Base-by-base conservation (phyloP, 768 basidiomycete species). In the Naganishia vaughanmartiniae region DNA sequence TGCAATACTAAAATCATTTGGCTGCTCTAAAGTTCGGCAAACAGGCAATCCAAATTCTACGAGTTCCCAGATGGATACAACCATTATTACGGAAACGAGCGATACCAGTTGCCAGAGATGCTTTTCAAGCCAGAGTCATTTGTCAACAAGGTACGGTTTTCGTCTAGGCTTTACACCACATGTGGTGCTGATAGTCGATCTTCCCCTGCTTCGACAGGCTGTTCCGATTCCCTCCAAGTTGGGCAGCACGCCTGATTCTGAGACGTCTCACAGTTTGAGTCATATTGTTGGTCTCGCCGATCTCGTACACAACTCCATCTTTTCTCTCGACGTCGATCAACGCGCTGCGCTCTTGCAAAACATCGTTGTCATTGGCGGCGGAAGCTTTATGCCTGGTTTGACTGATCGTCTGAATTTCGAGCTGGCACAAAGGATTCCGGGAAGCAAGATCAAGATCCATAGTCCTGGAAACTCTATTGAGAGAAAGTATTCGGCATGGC, bases 31-130 rank as follows among this genome's bases (percentile, higher is more conserved):
- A 58, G 51, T 34, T 31, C 28, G 54, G 39, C 56, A 31, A 56
- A 57, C 34, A 48, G 57, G n/a, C 66, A 89, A 87, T 73, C 73
- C 3, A 67, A 78, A 36, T 73, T 79, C 26, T 98, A 95, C 83
- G 96, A 99, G 83, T 97, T 99, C 83, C 92, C 96, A 0, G 92
- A 91, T 39, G 96, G 96, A 0, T 97, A 88, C 83, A 92, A 89
- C 77, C 84, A 87, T 12, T 88, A 87, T 76, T 96, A 93, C 81
- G 90, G 89, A 0, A 76, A 85, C 11, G 91, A 97, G 77, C 87
- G 95, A 39, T 91, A 88, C 80, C 83, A 85, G 69, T 88, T 92
- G 17, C 90, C 93, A 63, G 96, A 99, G 81, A 88, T 92, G 70
- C 89, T 92, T 80, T 98, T 95, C 84, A 85, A 85, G 70, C 91